Evolutionary conservation across 805 yeast species (phyloP), one percentile per base, ranked within the genome.

Genomic region (Saccharomycopsis fodiens): DNA sequence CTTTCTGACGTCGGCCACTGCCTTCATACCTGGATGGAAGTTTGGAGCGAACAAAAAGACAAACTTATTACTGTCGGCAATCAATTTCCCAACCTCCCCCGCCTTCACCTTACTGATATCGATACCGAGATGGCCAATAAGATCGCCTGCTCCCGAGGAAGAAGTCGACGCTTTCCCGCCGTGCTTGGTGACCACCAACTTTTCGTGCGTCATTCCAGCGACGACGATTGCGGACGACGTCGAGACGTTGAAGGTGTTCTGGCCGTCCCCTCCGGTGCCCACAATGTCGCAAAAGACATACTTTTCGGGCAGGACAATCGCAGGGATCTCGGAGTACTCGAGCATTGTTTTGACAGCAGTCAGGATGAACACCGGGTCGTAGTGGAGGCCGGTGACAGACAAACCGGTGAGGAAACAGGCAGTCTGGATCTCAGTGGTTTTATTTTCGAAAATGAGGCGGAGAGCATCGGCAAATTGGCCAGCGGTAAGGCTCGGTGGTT

Each of bases 261-360:
- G 96, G 1, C 96, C 96, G 60, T 93, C 99, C 13, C 99, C 99
- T 22, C 99, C 99, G 0, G 99, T 93, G 1, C 99, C 99, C 4
- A 93, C 99, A 25, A 93, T 85, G 61, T 93, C 99, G 4, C 82
- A 70, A 54, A 74, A 82, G 10, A 30, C 15, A 19, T 6, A 17
- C 13, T 36, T 21, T 0, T 57, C 54, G 5, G 63, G 56, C 2
- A 70, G 60, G 7, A 71, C 66, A n/a, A 86, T 74, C 1, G 36
- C 22, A 15, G 52, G 52, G 8, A 68, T 54, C 41, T 72, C 73
- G 4, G 93, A 79, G 54, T 73, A 81, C 55, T 77, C 76, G 50
- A 85, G 65, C 21, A 91, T 75, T 1, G 93, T 79, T 17, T 68
- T 66, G 0, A 87, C 96, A 0, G 97, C 96, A 6, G 85, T 81